Percentiles rank a stretch among this genome's conserved stretches.
Evolutionary conservation across 2,329 filamentous ascomycete species (phyloP).

Genomic region (Fusarium goolgardi): DNA sequence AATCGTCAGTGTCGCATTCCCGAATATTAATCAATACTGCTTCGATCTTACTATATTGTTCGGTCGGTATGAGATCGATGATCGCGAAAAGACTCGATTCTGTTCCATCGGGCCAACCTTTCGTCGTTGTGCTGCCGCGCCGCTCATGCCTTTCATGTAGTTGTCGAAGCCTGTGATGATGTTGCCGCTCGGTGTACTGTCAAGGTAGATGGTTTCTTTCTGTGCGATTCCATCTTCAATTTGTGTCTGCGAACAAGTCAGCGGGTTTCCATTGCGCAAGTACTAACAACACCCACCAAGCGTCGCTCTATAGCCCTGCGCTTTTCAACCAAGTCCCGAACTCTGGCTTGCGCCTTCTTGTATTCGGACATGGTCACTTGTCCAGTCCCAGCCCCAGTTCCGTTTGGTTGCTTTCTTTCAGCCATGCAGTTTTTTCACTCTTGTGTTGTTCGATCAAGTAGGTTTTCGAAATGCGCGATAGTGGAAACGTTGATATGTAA

Average conservation of each 20-base stretch:
- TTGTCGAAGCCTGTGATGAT: conserved; percentile 98
- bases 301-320: conserved; percentile 54
- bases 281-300: conserved; percentile 48
- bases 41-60: conserved; percentile 51
- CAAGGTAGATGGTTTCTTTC: conserved; percentile 88
- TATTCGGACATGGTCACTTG: conserved; percentile 59
- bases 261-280: conserved; percentile 48
- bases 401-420: conserved; percentile 48
- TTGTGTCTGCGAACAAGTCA: conserved; percentile 49
- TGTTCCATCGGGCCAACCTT: conserved; percentile 74
- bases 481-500: not conserved
- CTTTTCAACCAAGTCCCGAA: conserved; percentile 61
- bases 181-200: conserved; percentile 89
- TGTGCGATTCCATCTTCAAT: conserved; percentile 84
- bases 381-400: conserved; percentile 43
- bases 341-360: conserved; percentile 61
- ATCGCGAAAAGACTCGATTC: conserved; percentile 78
- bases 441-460: not conserved
- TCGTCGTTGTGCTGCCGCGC: conserved; percentile 71
- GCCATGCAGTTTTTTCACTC: conserved; percentile 46
- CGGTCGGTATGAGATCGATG: conserved; percentile 71
- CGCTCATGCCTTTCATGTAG: conserved; percentile 89
- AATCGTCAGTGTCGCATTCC: conserved; percentile 12
- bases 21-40: not conserved
- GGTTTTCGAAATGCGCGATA: not conserved